These are phyloP conservation scores for Cenchrus purpureus DNA, from an alignment of 176 grass and related monocot genomes.

Conservation along the genomic window DNA sequence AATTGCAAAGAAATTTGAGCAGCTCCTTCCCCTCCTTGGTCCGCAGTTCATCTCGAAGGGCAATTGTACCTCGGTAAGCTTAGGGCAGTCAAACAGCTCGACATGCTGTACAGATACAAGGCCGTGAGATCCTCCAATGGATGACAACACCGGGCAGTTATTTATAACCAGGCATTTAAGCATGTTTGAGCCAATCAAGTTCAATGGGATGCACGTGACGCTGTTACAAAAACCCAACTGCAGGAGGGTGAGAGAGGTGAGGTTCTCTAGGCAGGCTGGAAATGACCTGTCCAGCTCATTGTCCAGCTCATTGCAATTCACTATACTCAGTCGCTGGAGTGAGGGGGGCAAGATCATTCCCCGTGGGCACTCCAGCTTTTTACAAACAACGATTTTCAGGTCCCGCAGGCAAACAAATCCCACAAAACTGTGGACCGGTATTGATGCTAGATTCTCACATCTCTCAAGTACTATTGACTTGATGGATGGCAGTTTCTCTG, in stretches of 20 bases:
- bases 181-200: not conserved
- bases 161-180: not conserved
- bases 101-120: constrained; percentile 7
- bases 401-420: too few relatives aligned
- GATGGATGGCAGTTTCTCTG: too few relatives aligned
- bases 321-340: not conserved
- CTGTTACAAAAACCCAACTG: constrained; percentile 9
- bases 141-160: not conserved
- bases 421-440: too few relatives aligned
- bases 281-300: not conserved
- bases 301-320: not conserved
- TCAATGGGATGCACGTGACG: not conserved
- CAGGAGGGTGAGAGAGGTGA: constrained; percentile 38
- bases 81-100: not conserved
- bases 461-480: too few relatives aligned
- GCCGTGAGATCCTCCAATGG: not conserved
- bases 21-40: not conserved
- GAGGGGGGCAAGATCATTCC: constrained; percentile 18
- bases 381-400: not conserved
- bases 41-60: not conserved
- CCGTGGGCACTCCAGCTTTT: not conserved
- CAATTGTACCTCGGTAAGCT: not conserved
- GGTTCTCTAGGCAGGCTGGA: constrained; percentile 17
- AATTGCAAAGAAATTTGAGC: not conserved
- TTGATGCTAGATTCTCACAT: too few relatives aligned